phyloP scores from a whole-genome alignment of 2,329 filamentous ascomycete species.

The Curvularia lunata region DNA sequence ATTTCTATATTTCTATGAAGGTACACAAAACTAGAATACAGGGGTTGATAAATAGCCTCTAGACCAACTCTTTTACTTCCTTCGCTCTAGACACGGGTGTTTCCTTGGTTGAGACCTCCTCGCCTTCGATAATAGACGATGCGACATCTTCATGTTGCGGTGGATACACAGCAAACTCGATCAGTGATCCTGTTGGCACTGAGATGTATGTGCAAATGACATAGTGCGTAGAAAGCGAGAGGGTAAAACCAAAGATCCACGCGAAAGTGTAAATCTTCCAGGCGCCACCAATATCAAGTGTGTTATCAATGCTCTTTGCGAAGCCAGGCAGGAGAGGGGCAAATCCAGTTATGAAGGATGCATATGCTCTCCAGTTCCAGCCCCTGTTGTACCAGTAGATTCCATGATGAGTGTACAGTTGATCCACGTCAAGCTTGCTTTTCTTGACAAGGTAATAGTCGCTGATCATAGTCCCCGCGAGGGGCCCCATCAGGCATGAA shows the following conservation, averaged over 20 bases:
- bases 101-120: slow-evolving; percentile 30
- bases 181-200: slow-evolving; percentile 40
- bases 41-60: neutral
- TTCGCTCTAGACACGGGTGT: slow-evolving; percentile 35
- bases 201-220: slow-evolving; percentile 51
- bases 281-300: slow-evolving; percentile 48
- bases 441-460: slow-evolving; percentile 48
- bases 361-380: slow-evolving; percentile 46
- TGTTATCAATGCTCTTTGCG: slow-evolving; percentile 48
- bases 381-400: slow-evolving; percentile 46
- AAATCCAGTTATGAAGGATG: slow-evolving; percentile 41
- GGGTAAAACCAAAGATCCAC: slow-evolving; percentile 52
- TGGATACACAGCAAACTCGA: slow-evolving; percentile 49
- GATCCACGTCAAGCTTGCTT: slow-evolving; percentile 42
- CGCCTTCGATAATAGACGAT: slow-evolving; percentile 28
- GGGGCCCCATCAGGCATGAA: slow-evolving; percentile 47
- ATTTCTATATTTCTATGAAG: neutral
- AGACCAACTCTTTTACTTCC: slow-evolving; percentile 29
- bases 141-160: slow-evolving; percentile 41
- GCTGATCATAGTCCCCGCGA: slow-evolving; percentile 45
- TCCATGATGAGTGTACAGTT: slow-evolving; percentile 41
- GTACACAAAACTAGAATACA: neutral
- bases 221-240: slow-evolving; percentile 48
- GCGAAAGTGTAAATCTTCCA: slow-evolving; percentile 54
- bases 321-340: slow-evolving; percentile 49